Percentiles rank a stretch among this genome's conserved stretches.
Conservation (phyloP, 495 filamentous ascomycete genomes). For the Hyaloscypha finlandica region DNA sequence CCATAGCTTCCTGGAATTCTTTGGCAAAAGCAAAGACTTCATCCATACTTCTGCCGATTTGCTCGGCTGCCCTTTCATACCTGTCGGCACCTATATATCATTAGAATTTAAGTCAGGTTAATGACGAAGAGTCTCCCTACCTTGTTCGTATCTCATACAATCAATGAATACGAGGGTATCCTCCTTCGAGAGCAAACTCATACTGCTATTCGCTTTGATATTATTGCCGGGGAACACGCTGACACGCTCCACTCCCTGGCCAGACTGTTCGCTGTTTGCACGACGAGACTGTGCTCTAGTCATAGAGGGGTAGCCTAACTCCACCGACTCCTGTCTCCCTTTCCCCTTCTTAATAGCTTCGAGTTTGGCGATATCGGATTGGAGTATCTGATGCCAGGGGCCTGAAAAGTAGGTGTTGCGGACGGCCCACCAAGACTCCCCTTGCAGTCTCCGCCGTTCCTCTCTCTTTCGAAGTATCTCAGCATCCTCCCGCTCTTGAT, state of each 20-base stretch:
- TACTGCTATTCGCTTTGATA: background rate
- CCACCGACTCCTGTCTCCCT: background rate
- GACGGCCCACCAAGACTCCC: background rate
- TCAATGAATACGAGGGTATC: constrained; percentile 6
- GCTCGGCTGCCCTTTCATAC: constrained; percentile 16
- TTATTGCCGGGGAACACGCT: background rate
- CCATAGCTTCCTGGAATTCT: constrained; percentile 23
- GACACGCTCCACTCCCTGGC: background rate
- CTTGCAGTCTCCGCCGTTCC: background rate
- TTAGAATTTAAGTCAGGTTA: background rate
- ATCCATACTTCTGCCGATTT: constrained; percentile 18
- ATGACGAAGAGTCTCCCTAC: background rate
- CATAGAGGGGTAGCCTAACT: background rate
- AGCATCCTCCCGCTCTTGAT: background rate
- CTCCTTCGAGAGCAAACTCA: background rate
- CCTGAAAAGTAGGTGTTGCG: background rate
- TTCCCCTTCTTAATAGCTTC: background rate
- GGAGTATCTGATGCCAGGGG: background rate
- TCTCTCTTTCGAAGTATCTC: background rate
- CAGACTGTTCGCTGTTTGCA: background rate
- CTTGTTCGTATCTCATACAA: constrained; percentile 4
- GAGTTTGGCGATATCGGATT: background rate
- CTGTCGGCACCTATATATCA: constrained; percentile 14
- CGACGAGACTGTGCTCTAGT: background rate
- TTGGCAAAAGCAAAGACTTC: constrained; percentile 27